Evolutionary conservation across 108 stramenopile genomes (phyloP).

Genomic region (Discostella pseudostelligera): DNA sequence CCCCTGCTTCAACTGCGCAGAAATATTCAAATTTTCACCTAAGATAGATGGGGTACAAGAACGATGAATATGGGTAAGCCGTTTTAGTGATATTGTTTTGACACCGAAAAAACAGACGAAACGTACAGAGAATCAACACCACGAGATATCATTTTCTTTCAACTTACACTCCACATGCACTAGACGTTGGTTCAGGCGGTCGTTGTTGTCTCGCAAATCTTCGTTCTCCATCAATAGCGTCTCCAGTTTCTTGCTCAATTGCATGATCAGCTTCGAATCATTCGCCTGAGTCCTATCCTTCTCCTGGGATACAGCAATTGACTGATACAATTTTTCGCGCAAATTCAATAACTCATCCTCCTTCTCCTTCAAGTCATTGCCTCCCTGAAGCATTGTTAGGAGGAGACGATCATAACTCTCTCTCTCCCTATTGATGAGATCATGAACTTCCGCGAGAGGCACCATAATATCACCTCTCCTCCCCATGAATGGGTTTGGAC

Average conservation of each 20-base stretch:
- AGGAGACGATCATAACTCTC: constrained; percentile 86
- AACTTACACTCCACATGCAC: constrained; percentile 83
- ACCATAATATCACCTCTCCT: constrained; percentile 67
- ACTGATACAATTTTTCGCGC: constrained; percentile 66
- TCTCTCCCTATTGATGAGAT: constrained; percentile 80
- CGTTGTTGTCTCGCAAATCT: constrained; percentile 87
- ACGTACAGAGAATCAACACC: constrained; percentile 12
- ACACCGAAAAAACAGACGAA: background rate
- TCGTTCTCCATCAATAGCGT: constrained; percentile 91
- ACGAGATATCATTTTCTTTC: constrained; percentile 33
- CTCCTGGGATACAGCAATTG: constrained; percentile 68
- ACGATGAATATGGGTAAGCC: background rate
- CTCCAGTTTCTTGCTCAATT: constrained; percentile 91
- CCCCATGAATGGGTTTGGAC: constrained; percentile 41
- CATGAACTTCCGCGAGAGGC: constrained; percentile 79
- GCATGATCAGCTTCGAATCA: constrained; percentile 91
- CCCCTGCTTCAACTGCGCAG: constrained; percentile 12
- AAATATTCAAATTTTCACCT: constrained; percentile 33
- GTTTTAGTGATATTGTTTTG: background rate
- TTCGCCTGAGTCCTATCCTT: constrained; percentile 88
- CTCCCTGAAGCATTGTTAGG: constrained; percentile 78
- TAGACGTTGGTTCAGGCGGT: constrained; percentile 79
- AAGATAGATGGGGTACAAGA: background rate
- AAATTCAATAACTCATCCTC: constrained; percentile 80
- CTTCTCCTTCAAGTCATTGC: constrained; percentile 83